A percentile compares a stretch with the other conserved stretches of the same genome.
Conservation (phyloP, 2,329 filamentous ascomycete genomes). For the Fusarium praegraminearum region DNA sequence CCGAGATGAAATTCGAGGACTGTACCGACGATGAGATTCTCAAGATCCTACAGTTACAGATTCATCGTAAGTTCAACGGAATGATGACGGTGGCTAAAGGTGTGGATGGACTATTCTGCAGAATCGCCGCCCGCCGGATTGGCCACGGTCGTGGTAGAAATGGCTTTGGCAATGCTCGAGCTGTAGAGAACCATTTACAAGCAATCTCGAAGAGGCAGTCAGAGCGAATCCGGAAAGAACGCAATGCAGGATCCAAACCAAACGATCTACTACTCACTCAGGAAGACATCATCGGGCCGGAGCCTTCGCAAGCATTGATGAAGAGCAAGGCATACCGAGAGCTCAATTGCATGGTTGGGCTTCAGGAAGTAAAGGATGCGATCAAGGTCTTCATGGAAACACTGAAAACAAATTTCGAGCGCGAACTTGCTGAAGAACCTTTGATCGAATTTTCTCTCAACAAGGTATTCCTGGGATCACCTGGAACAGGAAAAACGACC, state of each 20-base stretch:
- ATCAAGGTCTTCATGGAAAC: conserved; percentile 70
- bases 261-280: conserved; percentile 72
- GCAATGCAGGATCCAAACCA: conserved; percentile 54
- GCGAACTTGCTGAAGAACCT: conserved; percentile 72
- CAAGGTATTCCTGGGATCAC: conserved; percentile 75
- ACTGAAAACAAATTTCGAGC: conserved; percentile 72
- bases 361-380: conserved; percentile 71
- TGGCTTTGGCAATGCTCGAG: conserved; percentile 80
- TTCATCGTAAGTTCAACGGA: conserved; percentile 65
- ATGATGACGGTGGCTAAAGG: conserved; percentile 72
- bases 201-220: conserved; percentile 70
- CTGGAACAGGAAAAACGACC: conserved; percentile 82
- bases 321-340: conserved; percentile 68
- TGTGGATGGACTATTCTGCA: conserved; percentile 68
- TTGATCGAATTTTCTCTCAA: conserved; percentile 73
- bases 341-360: conserved; percentile 69
- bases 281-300: conserved; percentile 78
- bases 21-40: conserved; percentile 75
- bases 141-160: conserved; percentile 71
- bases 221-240: conserved; percentile 62
- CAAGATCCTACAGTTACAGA: conserved; percentile 67
- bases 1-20: conserved; percentile 74
- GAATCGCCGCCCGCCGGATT: conserved; percentile 71
- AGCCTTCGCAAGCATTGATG: conserved; percentile 66
- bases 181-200: conserved; percentile 71